Conservation (phyloP, 2,329 filamentous ascomycete genomes). For the Hypoxylon sp. region DNA sequence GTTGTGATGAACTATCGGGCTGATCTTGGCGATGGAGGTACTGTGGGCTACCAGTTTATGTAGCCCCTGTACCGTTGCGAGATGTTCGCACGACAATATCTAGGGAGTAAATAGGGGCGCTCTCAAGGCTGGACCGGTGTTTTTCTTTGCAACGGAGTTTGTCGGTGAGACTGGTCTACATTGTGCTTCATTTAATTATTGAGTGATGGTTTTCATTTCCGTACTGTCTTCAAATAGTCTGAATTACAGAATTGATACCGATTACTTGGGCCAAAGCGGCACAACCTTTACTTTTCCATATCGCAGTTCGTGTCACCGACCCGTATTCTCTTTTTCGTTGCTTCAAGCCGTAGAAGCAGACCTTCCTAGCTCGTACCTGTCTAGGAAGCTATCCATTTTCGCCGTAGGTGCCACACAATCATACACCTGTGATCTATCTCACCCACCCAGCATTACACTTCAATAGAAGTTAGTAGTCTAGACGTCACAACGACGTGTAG, state of each 20-base stretch:
- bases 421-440: slow-evolving; percentile 35
- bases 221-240: slow-evolving; percentile 15
- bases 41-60: not conserved
- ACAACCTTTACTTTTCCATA: not conserved
- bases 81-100: no score
- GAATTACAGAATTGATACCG: slow-evolving; percentile 16
- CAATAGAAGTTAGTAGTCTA: slow-evolving; percentile 9
- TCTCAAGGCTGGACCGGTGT: not conserved
- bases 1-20: not conserved
- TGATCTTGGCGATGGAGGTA: no score
- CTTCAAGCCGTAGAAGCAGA: slow-evolving; percentile 11
- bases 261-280: slow-evolving; percentile 11
- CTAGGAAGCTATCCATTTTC: slow-evolving; percentile 32
- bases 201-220: slow-evolving; percentile 20
- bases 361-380: slow-evolving; percentile 25
- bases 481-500: not conserved
- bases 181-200: not conserved
- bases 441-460: slow-evolving; percentile 16
- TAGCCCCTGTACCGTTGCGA: not conserved
- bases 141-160: not conserved
- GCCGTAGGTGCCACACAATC: slow-evolving; percentile 33
- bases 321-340: slow-evolving; percentile 30
- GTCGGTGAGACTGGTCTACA: not conserved
- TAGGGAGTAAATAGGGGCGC: no score
- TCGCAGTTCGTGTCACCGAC: slow-evolving; percentile 24